A percentile compares a stretch with the other conserved stretches of the same genome.
Conservation (phyloP, 371 early-diverging fungal species). For the Fennellomyces sp. region DNA sequence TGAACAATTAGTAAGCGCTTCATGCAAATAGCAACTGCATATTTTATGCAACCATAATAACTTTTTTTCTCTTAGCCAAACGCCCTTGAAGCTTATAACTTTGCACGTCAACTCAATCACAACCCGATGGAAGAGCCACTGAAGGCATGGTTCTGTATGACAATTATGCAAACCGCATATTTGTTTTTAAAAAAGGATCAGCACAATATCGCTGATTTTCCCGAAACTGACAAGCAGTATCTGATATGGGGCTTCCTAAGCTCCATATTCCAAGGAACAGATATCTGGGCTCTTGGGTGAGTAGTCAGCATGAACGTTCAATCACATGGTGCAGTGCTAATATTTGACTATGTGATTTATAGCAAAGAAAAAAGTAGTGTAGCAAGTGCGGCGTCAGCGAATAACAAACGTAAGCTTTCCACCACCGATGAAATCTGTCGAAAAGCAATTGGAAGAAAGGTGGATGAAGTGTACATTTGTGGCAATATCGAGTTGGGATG, state of each 20-base stretch:
- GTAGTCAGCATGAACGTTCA: background rate
- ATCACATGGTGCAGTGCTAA: background rate
- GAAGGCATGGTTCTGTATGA: background rate
- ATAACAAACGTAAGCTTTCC: slow-evolving; percentile 7
- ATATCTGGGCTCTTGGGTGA: background rate
- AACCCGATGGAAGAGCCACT: background rate
- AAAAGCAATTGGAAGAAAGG: slow-evolving; percentile 8
- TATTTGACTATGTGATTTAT: background rate
- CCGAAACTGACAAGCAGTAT: slow-evolving; percentile 3
- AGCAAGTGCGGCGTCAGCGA: slow-evolving; percentile 5
- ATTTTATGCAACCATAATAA: background rate
- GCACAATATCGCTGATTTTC: background rate
- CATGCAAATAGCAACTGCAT: background rate
- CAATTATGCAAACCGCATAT: background rate
- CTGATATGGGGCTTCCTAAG: background rate
- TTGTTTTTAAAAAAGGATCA: background rate
- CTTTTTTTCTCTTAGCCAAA: background rate
- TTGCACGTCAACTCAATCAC: background rate
- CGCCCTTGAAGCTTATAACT: background rate
- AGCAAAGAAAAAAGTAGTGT: slow-evolving; percentile 14
- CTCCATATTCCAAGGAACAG: background rate
- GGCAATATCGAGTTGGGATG: slow-evolving; percentile 13
- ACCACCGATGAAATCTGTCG: slow-evolving; percentile 6
- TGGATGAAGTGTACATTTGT: slow-evolving; percentile 12
- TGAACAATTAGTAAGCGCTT: background rate